phyloP scores from a whole-genome alignment of 169 alveolate species.

The Eimeria zaria region DNA sequence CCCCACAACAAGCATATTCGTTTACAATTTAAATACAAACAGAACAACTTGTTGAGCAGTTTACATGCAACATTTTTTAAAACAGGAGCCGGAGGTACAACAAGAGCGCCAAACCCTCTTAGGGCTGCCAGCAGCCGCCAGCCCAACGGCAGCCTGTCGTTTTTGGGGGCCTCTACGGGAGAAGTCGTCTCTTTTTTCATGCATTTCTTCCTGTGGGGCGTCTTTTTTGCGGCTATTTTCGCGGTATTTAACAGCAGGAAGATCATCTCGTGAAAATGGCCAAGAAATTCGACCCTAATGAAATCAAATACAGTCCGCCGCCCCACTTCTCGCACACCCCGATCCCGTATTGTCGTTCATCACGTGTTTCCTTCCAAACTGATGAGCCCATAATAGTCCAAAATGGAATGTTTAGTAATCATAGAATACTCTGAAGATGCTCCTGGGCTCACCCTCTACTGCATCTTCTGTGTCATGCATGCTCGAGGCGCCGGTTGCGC shows the following conservation, averaged over 20 bases:
- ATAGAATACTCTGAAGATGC: not conserved
- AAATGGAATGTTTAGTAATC: not conserved
- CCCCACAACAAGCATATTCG: not conserved
- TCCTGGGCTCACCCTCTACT: not conserved
- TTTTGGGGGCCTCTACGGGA: constrained; percentile 9
- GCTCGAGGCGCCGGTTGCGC: not conserved
- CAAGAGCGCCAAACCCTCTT: constrained; percentile 23
- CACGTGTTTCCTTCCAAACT: not conserved
- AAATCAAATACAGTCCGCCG: constrained; percentile 86
- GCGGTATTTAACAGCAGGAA: constrained; percentile 10
- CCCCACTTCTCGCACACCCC: not conserved
- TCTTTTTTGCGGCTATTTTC: constrained; percentile 21
- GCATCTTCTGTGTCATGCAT: not conserved
- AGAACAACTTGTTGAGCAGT: not conserved
- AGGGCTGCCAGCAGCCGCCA: constrained; percentile 26
- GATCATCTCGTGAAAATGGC: constrained; percentile 84
- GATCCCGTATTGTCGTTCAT: not conserved
- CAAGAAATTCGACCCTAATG: constrained; percentile 89
- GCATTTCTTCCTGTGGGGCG: constrained; percentile 42
- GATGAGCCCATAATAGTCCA: not conserved
- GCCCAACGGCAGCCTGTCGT: constrained; percentile 29
- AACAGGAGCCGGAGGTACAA: not conserved
- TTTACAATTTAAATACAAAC: not conserved
- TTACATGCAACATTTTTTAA: not conserved
- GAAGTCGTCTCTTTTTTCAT: not conserved